Evolutionary conservation across 805 yeast genomes (phyloP), one percentile per base, ranked within the genome.

Genomic region (Hanseniaspora guilliermondii): DNA sequence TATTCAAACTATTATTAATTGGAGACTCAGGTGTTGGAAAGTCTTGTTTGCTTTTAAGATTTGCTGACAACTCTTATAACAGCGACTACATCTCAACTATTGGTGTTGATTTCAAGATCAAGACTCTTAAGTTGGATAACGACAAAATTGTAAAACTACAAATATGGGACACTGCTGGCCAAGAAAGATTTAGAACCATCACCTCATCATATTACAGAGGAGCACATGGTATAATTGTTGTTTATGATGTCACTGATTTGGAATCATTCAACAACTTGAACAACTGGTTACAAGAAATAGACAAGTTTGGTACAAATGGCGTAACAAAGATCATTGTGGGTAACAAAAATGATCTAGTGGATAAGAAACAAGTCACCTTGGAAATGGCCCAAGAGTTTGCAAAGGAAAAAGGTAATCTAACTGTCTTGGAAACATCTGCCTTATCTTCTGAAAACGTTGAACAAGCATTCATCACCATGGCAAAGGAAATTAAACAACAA

Each of bases 111-210:
- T 93, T 93, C 76, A 78, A 79, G 64, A 85, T 85, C 68, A 82
- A 88, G 73, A 85, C 93, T 49, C 84, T 85, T 55, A 97, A 93
- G 68, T 76, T 93, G 58, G 97, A 93, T 63, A 97, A 97, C 60
- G 52, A 47, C 41, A 93, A 93, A 75, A 87, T 95, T 53, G 93
- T 93, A 68, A 93, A 93, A 73, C 78, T 93, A 66, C 98, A 93
- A 74, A 91, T 93, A 67, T 93, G 98, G 98, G 98, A 93, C 68
- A 93, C 98, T 55, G 98, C 97, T 12, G 98, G 98, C 47, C 98
- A 93, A 74, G 98, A 93, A 71, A 77, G 98, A 64, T 93, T 93
- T 75, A 83, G 97, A 73, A 93, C 98, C 50, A 91, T 91, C 72
- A 93, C 97, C 12, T 86, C 96, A 14, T 87, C 96, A 16, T 91